Percentiles rank a stretch among this genome's conserved stretches.
Conservation (phyloP, 2,329 filamentous ascomycete species). For the Fonsecaea erecta region DNA sequence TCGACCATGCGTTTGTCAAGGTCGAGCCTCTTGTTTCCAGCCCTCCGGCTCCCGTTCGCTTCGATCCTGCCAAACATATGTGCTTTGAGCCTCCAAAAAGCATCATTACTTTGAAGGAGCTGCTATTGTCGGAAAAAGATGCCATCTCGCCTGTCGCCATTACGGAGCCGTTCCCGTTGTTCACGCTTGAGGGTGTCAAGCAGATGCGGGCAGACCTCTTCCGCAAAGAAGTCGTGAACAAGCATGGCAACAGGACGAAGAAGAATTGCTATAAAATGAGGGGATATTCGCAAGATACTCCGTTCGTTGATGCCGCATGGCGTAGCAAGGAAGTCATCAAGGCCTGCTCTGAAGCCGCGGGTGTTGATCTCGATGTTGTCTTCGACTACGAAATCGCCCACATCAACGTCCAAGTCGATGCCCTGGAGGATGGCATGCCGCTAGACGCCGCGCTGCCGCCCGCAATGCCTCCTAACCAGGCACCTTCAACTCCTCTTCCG, state of each 20-base stretch:
- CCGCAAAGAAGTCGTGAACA: slow-evolving; percentile 39
- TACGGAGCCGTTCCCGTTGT: slow-evolving; percentile 43
- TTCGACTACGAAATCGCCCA: slow-evolving; percentile 39
- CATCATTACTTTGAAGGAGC: slow-evolving; percentile 62
- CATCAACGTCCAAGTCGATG: slow-evolving; percentile 39
- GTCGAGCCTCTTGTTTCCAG: slow-evolving; percentile 18
- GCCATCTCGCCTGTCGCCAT: slow-evolving; percentile 39
- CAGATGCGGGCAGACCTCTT: slow-evolving; percentile 31
- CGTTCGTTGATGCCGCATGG: slow-evolving; percentile 43
- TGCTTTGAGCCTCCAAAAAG: slow-evolving; percentile 54
- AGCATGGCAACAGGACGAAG: slow-evolving; percentile 41
- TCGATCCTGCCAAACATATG: slow-evolving; percentile 60
- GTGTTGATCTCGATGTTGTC: slow-evolving; percentile 37
- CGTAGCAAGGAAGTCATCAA: slow-evolving; percentile 33
- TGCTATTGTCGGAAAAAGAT: slow-evolving; percentile 21
- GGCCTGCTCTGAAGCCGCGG: slow-evolving; percentile 35
- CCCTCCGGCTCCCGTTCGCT: slow-evolving; percentile 38
- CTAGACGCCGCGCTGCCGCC: slow-evolving; percentile 19
- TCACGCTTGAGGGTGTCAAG: slow-evolving; percentile 26
- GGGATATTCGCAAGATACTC: slow-evolving; percentile 42
- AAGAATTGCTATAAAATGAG: slow-evolving; percentile 40
- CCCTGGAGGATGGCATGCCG: slow-evolving; percentile 33
- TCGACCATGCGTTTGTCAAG: slow-evolving; percentile 24
- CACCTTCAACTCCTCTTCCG: background rate
- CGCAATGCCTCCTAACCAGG: slow-evolving; percentile 20